phyloP scores from a whole-genome alignment of 1,284 basidiomycete species.

The Microbotryum lychnidis-dioicae region DNA sequence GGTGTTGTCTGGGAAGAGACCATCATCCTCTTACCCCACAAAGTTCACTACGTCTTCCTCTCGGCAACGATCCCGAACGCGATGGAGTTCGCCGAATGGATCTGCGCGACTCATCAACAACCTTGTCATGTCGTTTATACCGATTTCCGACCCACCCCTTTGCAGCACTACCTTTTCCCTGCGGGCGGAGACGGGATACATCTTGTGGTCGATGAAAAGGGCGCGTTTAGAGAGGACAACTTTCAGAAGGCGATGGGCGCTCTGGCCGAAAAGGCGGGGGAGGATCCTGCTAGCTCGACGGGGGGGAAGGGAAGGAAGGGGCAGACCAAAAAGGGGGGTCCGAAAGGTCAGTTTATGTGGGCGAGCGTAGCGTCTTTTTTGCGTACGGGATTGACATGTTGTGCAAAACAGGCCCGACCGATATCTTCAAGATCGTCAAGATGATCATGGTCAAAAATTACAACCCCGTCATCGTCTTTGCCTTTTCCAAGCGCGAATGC shows the following conservation, averaged over 20 bases:
- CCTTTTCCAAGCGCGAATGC: slow-evolving; percentile 97
- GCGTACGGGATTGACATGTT: neutral
- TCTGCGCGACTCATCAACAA: slow-evolving; percentile 92
- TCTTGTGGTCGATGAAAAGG: slow-evolving; percentile 93
- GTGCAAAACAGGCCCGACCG: slow-evolving; percentile 58
- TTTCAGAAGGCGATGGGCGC: slow-evolving; percentile 98
- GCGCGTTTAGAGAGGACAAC: slow-evolving; percentile 94
- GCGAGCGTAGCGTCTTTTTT: neutral
- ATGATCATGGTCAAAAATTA: slow-evolving; percentile 99
- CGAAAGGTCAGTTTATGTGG: slow-evolving; percentile 57
- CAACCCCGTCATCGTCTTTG: slow-evolving; percentile 97
- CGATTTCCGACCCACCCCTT: slow-evolving; percentile 93
- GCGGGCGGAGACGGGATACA: slow-evolving; percentile 94
- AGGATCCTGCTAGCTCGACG: slow-evolving; percentile 55
- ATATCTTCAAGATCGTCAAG: slow-evolving; percentile 96
- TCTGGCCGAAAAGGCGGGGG: slow-evolving; percentile 72
- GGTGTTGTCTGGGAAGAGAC: slow-evolving; percentile 65
- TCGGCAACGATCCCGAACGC: slow-evolving; percentile 99
- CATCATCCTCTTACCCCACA: slow-evolving; percentile 92
- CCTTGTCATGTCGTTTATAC: slow-evolving; percentile 99
- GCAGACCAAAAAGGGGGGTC: slow-evolving; percentile 82
- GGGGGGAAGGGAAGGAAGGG: slow-evolving; percentile 66
- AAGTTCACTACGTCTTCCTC: slow-evolving; percentile 94
- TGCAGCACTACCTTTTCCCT: slow-evolving; percentile 98
- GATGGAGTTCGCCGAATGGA: slow-evolving; percentile 99